Base-by-base conservation (phyloP, 1,139 yeast species). In the Yamadazyma dendronema region DNA sequence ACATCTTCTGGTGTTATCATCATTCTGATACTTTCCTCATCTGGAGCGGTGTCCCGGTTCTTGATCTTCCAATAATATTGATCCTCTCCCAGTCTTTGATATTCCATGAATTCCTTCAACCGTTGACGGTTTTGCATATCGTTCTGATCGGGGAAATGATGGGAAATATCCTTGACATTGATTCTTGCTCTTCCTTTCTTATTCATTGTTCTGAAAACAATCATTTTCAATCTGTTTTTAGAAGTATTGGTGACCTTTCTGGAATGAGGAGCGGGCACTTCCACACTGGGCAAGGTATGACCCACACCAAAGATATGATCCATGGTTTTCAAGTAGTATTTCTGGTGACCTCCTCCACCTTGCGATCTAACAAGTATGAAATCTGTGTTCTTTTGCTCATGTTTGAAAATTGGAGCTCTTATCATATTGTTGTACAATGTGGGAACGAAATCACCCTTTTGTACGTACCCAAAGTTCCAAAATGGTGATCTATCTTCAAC, bases 381-480 rank as follows among this genome's bases (percentile, higher is more conserved):
- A 52, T 94, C 98, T 0, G 97, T 89, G 22, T 72, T 64, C 22
- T 74, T 71, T 0, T 82, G 73, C 29, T 88, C 95, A 54, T 94
- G 98, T 53, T 82, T 81, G 65, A 88, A 92, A 3, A 92, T 77
- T 0, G 99, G 98, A 0, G 99, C 97, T 44, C 98, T 71, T 5
- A 84, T 63, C 84, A 94, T 82, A 49, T 89, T 85, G 57, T 92
- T 94, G 62, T 94, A 94, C 37, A 92, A 64, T 0, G 98, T 86
- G 1, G 97, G 97, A 2, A 90, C 97, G 42, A 88, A 79, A 50
- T 84, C 88, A 3, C 98, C 99, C 2, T 90, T 87, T 35, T 89
- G 96, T 11, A 94, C 97, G 61, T 85, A 86, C 2, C 99, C 99
- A 67, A 89, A 94, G 57, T 90, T 92, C 98, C 98, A 94, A 56